Evolutionary conservation across 1,284 basidiomycete genomes (phyloP).

Genomic region (Marasmius sp.): DNA sequence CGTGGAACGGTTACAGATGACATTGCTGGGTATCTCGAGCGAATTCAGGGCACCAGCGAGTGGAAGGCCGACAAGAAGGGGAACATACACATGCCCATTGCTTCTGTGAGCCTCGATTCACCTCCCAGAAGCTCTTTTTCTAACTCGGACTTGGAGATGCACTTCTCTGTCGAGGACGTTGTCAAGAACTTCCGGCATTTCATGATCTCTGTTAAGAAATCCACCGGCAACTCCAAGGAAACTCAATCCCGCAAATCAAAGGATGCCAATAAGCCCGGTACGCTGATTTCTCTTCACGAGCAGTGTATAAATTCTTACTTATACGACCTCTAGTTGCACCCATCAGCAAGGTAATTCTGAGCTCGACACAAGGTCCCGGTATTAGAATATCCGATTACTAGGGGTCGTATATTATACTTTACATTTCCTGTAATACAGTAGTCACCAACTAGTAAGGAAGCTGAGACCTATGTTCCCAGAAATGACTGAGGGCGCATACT

Average conservation of each 20-base stretch:
- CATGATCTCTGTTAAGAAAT: slow-evolving; percentile 74
- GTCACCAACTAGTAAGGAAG: too few relatives aligned
- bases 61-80: slow-evolving; percentile 93
- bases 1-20: slow-evolving; percentile 94
- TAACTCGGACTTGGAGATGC: slow-evolving; percentile 45
- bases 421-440: too few relatives aligned
- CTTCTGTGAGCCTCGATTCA: slow-evolving; percentile 46
- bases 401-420: too few relatives aligned
- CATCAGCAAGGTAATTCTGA: slow-evolving; percentile 77
- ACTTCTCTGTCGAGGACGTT: slow-evolving; percentile 76
- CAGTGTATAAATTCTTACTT: slow-evolving; percentile 4
- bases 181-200: slow-evolving; percentile 81
- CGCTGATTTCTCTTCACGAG: slow-evolving; percentile 16
- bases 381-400: slow-evolving; percentile 70
- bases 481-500: too few relatives aligned
- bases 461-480: too few relatives aligned
- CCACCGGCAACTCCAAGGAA: slow-evolving; percentile 64
- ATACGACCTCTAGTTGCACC: slow-evolving; percentile 51
- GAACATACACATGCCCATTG: slow-evolving; percentile 80
- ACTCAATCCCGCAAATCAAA: slow-evolving; percentile 20
- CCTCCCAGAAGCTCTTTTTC: background rate
- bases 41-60: slow-evolving; percentile 82
- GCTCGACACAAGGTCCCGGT: slow-evolving; percentile 84
- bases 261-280: slow-evolving; percentile 39
- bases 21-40: slow-evolving; percentile 76